A percentile compares a stretch with the other conserved stretches of the same genome.
phyloP scores from a whole-genome alignment of 768 basidiomycete species.

The Suillus variegatus region DNA sequence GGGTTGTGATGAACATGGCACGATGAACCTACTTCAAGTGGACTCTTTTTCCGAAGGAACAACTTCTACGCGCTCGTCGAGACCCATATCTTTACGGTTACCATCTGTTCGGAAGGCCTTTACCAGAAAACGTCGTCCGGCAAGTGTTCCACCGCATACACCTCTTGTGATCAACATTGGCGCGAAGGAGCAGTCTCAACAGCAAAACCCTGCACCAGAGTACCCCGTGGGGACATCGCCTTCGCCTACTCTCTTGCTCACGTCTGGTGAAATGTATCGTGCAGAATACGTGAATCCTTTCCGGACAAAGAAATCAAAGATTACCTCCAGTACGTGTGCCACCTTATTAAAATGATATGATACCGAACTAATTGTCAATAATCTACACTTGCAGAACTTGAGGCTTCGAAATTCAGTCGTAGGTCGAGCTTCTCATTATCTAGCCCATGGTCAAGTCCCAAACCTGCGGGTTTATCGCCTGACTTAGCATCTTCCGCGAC shows the following conservation, averaged over 20 bases:
- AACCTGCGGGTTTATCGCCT: background rate
- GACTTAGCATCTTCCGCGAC: background rate
- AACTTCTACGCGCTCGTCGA: constrained; percentile 4
- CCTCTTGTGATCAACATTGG: constrained; percentile 7
- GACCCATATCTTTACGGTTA: constrained; percentile 6
- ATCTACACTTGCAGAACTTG: background rate
- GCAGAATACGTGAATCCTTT: constrained; percentile 20
- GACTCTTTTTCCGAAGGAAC: background rate
- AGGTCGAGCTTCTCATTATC: constrained; percentile 1
- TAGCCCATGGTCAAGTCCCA: constrained; percentile 4
- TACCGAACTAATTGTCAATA: no score
- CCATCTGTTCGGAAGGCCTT: constrained; percentile 16
- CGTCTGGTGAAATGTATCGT: constrained; percentile 13
- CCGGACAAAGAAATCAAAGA: constrained; percentile 15
- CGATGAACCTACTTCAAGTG: background rate
- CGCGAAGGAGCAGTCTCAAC: background rate
- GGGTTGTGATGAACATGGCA: constrained; percentile 9
- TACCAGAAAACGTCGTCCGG: constrained; percentile 11
- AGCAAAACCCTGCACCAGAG: background rate
- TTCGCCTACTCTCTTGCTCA: background rate
- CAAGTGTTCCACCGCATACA: background rate
- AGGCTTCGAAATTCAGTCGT: constrained; percentile 3
- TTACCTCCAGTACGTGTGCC: constrained; percentile 7
- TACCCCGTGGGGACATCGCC: background rate
- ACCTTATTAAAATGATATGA: background rate